Evolutionary conservation across 2,329 filamentous ascomycete species (phyloP).

Genomic region (Xylaria sp.): DNA sequence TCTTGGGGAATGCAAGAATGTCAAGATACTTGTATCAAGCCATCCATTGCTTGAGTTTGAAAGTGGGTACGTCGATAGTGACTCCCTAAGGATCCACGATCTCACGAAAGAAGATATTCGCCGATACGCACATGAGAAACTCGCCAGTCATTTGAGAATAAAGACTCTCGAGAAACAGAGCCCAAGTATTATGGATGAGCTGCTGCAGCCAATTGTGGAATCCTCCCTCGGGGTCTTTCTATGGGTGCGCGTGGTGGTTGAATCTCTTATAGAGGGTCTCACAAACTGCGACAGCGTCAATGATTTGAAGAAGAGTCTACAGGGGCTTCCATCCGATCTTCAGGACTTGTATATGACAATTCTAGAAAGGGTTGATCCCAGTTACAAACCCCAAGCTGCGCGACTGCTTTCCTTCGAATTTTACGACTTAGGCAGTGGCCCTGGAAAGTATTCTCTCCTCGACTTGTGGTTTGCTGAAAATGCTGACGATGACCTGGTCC

Average conservation of each 20-base stretch:
- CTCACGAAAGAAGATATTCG: conserved; percentile 40
- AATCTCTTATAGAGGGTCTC: conserved; percentile 38
- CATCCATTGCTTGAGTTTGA: conserved; percentile 39
- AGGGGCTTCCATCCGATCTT: conserved; percentile 39
- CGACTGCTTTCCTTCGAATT: no score
- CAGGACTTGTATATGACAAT: conserved; percentile 38
- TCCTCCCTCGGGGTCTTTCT: conserved; percentile 41
- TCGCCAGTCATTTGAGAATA: conserved; percentile 36
- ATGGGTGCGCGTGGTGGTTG: conserved; percentile 40
- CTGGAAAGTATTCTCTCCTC: no score
- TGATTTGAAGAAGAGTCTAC: conserved; percentile 36
- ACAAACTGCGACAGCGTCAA: conserved; percentile 38
- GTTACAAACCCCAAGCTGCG: conserved; percentile 32
- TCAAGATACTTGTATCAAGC: conserved; percentile 42
- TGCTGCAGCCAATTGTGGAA: conserved; percentile 35
- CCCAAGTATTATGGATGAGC: not conserved
- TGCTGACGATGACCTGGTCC: conserved; percentile 28
- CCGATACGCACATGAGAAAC: conserved; percentile 33
- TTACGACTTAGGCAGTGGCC: no score
- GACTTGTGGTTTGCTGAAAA: conserved; percentile 41
- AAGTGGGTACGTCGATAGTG: conserved; percentile 27
- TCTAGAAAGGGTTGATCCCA: conserved; percentile 26
- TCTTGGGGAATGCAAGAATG: conserved; percentile 28
- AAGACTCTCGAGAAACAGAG: conserved; percentile 22
- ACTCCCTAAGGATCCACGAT: conserved; percentile 37